Evolutionary conservation across 2,329 filamentous ascomycete genomes (phyloP).

Genomic region (Phaeosphaeriaceae sp.): DNA sequence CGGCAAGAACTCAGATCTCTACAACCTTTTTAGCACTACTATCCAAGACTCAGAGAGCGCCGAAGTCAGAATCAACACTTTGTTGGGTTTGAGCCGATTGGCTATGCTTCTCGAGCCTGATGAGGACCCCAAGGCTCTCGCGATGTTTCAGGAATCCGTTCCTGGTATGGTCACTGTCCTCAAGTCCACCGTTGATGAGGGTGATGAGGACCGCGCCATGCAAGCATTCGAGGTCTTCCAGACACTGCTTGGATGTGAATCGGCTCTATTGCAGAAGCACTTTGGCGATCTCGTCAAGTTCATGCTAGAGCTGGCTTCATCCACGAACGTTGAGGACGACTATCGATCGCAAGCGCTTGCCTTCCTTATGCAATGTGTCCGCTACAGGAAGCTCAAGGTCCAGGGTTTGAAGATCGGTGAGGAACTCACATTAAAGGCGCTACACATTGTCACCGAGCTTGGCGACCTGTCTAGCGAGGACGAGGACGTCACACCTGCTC

Average conservation of each 20-base stretch:
- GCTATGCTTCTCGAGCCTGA: constrained; percentile 88
- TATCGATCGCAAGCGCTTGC: constrained; percentile 87
- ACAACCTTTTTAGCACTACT: constrained; percentile 82
- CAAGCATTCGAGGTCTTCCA: constrained; percentile 97
- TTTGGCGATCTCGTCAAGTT: constrained; percentile 90
- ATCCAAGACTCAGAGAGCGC: constrained; percentile 90
- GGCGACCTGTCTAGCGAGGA: constrained; percentile 74
- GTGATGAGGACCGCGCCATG: constrained; percentile 86
- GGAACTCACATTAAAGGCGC: constrained; percentile 82
- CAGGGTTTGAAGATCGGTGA: constrained; percentile 88
- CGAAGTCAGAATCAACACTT: constrained; percentile 92
- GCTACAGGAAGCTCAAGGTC: constrained; percentile 93
- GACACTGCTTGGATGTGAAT: constrained; percentile 88
- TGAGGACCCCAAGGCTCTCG: constrained; percentile 76
- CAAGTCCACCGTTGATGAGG: constrained; percentile 78
- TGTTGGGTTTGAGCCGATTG: constrained; percentile 86
- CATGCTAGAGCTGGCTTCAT: constrained; percentile 86
- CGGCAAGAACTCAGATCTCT: constrained; percentile 79
- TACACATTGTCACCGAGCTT: constrained; percentile 90
- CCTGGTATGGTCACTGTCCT: constrained; percentile 89
- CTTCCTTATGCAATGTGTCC: constrained; percentile 91
- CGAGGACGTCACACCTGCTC: constrained; percentile 83
- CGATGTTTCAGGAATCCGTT: constrained; percentile 78
- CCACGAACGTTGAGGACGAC: constrained; percentile 80
- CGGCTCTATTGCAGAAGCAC: constrained; percentile 80